A percentile compares a stretch with the other conserved stretches of the same genome.
These are phyloP conservation scores for Hypericum perforatum DNA, from an alignment of 345 rosid genomes.

Conservation along the genomic window DNA sequence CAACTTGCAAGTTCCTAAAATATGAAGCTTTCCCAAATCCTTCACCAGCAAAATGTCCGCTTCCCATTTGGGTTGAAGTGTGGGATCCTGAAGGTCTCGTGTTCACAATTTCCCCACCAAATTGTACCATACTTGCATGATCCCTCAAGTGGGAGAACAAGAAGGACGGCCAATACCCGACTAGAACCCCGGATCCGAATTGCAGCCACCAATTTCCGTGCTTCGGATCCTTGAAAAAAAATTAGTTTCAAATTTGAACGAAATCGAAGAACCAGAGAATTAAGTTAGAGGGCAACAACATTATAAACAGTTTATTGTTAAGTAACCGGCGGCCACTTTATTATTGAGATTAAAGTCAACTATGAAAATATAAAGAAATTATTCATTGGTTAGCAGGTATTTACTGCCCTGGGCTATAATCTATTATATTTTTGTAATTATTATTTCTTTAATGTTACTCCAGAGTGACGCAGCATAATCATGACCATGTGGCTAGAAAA, in stretches of 20 bases:
- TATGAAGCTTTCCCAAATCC: slow-evolving; percentile 27
- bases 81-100: slow-evolving; percentile 20
- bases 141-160: slow-evolving; percentile 25
- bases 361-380: too few species aligned
- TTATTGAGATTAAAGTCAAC: too few species aligned
- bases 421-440: too few species aligned
- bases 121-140: slow-evolving; percentile 28
- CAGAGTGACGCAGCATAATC: too few species aligned
- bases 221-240: slow-evolving; percentile 21
- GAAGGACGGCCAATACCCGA: slow-evolving; percentile 26
- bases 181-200: slow-evolving; percentile 23
- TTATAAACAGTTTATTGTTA: too few species aligned
- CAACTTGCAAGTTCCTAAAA: slow-evolving; percentile 23
- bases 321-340: too few species aligned
- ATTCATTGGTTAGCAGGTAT: too few species aligned
- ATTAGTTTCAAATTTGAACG: background rate
- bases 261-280: background rate
- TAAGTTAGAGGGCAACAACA: too few species aligned
- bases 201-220: slow-evolving; percentile 31
- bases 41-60: slow-evolving; percentile 25
- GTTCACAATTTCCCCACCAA: slow-evolving; percentile 29
- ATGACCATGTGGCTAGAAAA: too few species aligned
- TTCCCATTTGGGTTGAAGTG: slow-evolving; percentile 27
- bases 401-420: too few species aligned
- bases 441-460: too few species aligned